A percentile compares a stretch with the other conserved stretches of the same genome.
These are phyloP conservation scores for Beauveria bassiana DNA, from an alignment of 2,329 filamentous ascomycete genomes.

Conservation along the genomic window DNA sequence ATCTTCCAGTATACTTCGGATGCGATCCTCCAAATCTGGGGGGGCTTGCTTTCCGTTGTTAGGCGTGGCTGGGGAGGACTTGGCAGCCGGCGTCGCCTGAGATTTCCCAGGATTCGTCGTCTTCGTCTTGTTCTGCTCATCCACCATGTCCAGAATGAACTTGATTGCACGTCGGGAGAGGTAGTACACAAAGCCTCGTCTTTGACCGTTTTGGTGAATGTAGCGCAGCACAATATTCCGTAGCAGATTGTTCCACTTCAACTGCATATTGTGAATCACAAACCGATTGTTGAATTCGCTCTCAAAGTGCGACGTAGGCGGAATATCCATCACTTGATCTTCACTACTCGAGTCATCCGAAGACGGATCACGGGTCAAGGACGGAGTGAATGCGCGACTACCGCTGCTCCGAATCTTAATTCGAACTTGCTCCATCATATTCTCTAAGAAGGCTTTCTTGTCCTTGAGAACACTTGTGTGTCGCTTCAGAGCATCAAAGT, in stretches of 20 bases:
- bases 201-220: slow-evolving; percentile 93
- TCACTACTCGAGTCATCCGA: slow-evolving; percentile 14
- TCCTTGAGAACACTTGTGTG: slow-evolving; percentile 50
- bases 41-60: slow-evolving; percentile 49
- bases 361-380: background rate
- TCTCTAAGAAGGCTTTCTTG: slow-evolving; percentile 51
- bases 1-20: slow-evolving; percentile 78
- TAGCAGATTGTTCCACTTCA: slow-evolving; percentile 97
- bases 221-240: slow-evolving; percentile 96
- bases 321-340: slow-evolving; percentile 51
- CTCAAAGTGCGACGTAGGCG: slow-evolving; percentile 70
- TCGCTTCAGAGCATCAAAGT: slow-evolving; percentile 52
- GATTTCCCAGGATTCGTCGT: slow-evolving; percentile 22
- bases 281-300: slow-evolving; percentile 98
- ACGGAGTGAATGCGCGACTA: slow-evolving; percentile 18
- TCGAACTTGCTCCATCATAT: slow-evolving; percentile 45
- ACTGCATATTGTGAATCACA: slow-evolving; percentile 92
- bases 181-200: slow-evolving; percentile 95
- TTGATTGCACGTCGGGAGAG: slow-evolving; percentile 92
- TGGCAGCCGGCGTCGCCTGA: slow-evolving; percentile 21
- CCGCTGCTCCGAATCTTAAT: slow-evolving; percentile 26
- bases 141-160: slow-evolving; percentile 95
- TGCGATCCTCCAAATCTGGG: slow-evolving; percentile 70
- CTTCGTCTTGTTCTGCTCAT: slow-evolving; percentile 78
- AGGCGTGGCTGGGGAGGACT: slow-evolving; percentile 30